phyloP scores from a whole-genome alignment of 2,329 filamentous ascomycete species.

The Aureobasidium namibiae region DNA sequence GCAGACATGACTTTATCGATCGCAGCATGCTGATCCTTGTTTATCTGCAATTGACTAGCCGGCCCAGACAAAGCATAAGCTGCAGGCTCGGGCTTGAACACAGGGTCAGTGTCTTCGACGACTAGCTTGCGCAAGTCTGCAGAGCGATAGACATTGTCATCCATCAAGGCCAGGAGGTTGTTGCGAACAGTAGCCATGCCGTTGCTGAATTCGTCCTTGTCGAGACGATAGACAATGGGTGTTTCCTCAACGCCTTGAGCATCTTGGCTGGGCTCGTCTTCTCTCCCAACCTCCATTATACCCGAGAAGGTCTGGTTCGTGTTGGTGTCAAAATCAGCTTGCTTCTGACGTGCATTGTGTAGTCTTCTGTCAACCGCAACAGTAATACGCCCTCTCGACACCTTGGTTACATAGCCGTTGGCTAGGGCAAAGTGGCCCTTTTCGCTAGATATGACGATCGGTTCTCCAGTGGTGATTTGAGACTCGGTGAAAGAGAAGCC shows the following conservation, averaged over 20 bases:
- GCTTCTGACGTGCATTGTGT: conserved; percentile 72
- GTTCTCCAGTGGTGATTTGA: conserved; percentile 77
- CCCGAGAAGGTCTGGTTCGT: conserved; percentile 81
- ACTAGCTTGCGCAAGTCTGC: conserved; percentile 69
- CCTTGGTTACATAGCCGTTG: conserved; percentile 78
- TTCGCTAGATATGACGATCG: conserved; percentile 94
- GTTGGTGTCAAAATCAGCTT: conserved; percentile 64
- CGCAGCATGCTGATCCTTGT: conserved; percentile 76
- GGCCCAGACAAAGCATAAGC: conserved; percentile 52
- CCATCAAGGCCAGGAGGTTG: conserved; percentile 89
- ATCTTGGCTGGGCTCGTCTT: conserved; percentile 28
- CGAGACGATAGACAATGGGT: conserved; percentile 68
- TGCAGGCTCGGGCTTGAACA: conserved; percentile 60
- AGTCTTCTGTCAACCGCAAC: conserved; percentile 86
- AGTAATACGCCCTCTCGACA: conserved; percentile 66
- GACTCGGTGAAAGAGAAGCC: conserved; percentile 85
- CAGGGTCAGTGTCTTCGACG: conserved; percentile 65
- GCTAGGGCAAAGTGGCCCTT: conserved; percentile 90
- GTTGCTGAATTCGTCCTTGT: conserved; percentile 98
- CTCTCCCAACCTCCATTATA: conserved; percentile 74
- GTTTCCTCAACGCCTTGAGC: conserved; percentile 29
- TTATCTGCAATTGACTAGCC: conserved; percentile 57
- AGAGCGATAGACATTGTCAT: conserved; percentile 62
- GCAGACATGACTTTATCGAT: conserved; percentile 95
- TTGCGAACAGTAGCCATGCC: conserved; percentile 93